A percentile compares a stretch with the other conserved stretches of the same genome.
phyloP scores from a whole-genome alignment of 2,329 filamentous ascomycete species.

The Purpureocillium lavendulum region DNA sequence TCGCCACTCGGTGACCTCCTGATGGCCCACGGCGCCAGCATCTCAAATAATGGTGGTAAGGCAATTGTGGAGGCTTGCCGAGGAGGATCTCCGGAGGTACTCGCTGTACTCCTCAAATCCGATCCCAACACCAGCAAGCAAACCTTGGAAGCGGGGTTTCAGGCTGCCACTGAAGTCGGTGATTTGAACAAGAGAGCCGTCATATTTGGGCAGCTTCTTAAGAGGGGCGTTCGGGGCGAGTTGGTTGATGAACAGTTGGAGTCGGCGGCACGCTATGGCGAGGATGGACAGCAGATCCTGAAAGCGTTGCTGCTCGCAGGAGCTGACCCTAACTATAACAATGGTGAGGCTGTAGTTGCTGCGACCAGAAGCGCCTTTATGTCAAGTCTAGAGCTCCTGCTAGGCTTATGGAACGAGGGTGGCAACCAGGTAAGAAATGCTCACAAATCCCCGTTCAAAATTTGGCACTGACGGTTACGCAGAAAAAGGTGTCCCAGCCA shows the following conservation, averaged over 20 bases:
- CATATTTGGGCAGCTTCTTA: slow-evolving; percentile 42
- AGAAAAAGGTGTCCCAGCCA: slow-evolving; percentile 37
- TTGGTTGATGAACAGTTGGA: slow-evolving; percentile 44
- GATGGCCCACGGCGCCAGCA: slow-evolving; percentile 41
- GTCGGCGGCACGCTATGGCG: slow-evolving; percentile 42
- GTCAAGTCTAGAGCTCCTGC: slow-evolving; percentile 39
- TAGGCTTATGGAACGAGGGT: slow-evolving; percentile 35
- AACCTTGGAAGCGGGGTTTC: slow-evolving; percentile 42
- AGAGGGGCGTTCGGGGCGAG: slow-evolving; percentile 40
- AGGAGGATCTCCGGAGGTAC: slow-evolving; percentile 38
- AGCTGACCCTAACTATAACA: slow-evolving; percentile 46
- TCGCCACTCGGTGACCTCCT: slow-evolving; percentile 40
- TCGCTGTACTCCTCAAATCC: slow-evolving; percentile 40
- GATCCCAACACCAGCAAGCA: slow-evolving; percentile 27
- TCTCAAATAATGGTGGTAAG: slow-evolving; percentile 42
- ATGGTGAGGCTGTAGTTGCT: slow-evolving; percentile 46
- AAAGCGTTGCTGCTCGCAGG: slow-evolving; percentile 41
- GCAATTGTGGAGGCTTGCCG: slow-evolving; percentile 46
- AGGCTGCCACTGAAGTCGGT: slow-evolving; percentile 44
- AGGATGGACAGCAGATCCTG: slow-evolving; percentile 38
- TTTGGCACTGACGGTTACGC: slow-evolving; percentile 3
- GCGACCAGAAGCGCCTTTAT: slow-evolving; percentile 44
- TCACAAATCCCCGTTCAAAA: too few species aligned
- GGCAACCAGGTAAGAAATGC: slow-evolving; percentile 29
- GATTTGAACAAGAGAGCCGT: slow-evolving; percentile 39